Conservation (phyloP, 2,329 filamentous ascomycete species). For the Fusarium concolor region DNA sequence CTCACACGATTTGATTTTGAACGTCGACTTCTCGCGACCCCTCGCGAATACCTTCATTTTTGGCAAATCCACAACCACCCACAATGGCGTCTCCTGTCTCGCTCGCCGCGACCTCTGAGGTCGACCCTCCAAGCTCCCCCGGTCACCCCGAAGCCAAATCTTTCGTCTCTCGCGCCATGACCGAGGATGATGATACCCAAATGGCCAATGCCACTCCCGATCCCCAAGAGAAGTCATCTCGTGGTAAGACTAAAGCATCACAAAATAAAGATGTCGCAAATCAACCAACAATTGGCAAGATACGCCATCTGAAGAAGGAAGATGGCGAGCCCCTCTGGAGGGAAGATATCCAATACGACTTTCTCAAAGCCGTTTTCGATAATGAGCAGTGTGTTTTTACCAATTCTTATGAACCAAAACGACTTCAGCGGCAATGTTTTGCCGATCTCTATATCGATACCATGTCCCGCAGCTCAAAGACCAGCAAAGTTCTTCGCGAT, state of each 20-base stretch:
- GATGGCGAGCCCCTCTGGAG: conserved; percentile 90
- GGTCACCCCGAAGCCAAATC: conserved; percentile 57
- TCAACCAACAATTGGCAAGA: conserved; percentile 70
- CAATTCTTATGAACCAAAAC: conserved; percentile 80
- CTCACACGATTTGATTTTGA: conserved; percentile 16
- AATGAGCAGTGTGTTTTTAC: conserved; percentile 83
- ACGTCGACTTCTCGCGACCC: background rate
- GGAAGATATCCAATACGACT: conserved; percentile 89
- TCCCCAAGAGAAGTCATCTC: conserved; percentile 54
- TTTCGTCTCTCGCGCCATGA: conserved; percentile 58
- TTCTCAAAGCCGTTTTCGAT: conserved; percentile 83
- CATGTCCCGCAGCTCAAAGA: conserved; percentile 98
- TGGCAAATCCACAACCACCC: conserved; percentile 16
- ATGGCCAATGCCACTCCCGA: conserved; percentile 59
- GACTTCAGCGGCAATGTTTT: conserved; percentile 77
- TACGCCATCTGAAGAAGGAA: conserved; percentile 87
- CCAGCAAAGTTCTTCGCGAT: conserved; percentile 97
- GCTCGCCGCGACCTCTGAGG: conserved; percentile 57
- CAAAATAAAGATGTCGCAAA: conserved; percentile 52
- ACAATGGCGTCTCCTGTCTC: conserved; percentile 57
- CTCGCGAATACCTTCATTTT: conserved; percentile 19
- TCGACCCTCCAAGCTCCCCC: conserved; percentile 61
- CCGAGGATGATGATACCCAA: conserved; percentile 61
- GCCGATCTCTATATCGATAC: conserved; percentile 98
- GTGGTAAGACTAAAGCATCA: conserved; percentile 51